These are phyloP conservation scores for Pythium monospermum DNA, from an alignment of 352 stramenopile genomes.

Conservation along the genomic window DNA sequence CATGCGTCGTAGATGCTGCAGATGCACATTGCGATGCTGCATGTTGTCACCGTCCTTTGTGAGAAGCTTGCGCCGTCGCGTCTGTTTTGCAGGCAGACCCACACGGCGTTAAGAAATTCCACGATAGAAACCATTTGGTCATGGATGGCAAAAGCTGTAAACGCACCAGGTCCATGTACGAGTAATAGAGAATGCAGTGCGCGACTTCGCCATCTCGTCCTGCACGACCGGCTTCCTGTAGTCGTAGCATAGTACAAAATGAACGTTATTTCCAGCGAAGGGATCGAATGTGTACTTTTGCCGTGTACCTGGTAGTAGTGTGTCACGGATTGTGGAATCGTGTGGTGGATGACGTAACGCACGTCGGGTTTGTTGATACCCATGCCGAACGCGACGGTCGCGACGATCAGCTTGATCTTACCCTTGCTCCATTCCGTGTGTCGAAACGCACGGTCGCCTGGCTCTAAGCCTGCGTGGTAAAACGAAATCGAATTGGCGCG, in stretches of 20 bases:
- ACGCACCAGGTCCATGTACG: conserved; percentile 69
- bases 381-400: conserved; percentile 87
- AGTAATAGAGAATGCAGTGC: conserved; percentile 87
- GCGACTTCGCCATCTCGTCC: conserved; percentile 79
- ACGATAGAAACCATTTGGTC: neutral
- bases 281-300: no score
- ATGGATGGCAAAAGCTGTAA: neutral
- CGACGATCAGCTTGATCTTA: conserved; percentile 87
- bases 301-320: conserved; percentile 87
- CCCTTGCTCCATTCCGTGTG: conserved; percentile 88
- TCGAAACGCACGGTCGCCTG: conserved; percentile 64
- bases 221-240: conserved; percentile 75
- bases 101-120: neutral
- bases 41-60: conserved; percentile 78
- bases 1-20: conserved; percentile 81
- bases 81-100: conserved; percentile 21
- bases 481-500: conserved; percentile 74
- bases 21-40: conserved; percentile 74
- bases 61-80: conserved; percentile 64
- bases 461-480: conserved; percentile 77
- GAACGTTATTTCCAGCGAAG: neutral
- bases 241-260: neutral
- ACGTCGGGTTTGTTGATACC: conserved; percentile 89
- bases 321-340: conserved; percentile 83
- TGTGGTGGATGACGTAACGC: conserved; percentile 88